A percentile compares a stretch with the other conserved stretches of the same genome.
These are phyloP conservation scores for Aspergillus sojae DNA, from an alignment of 2,329 filamentous ascomycete genomes.

Conservation along the genomic window DNA sequence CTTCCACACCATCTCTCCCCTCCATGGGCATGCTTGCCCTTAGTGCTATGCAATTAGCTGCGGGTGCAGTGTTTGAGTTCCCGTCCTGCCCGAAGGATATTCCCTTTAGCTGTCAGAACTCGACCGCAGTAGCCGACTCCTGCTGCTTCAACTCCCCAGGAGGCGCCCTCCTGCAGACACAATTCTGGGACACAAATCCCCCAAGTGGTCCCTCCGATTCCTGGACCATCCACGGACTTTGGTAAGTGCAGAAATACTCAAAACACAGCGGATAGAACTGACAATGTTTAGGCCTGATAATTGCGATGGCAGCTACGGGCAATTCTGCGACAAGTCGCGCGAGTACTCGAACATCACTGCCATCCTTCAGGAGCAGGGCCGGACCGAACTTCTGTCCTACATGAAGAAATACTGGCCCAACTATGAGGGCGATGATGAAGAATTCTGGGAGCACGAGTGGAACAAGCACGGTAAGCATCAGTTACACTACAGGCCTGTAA, in stretches of 20 bases:
- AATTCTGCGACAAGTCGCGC: slow-evolving; percentile 58
- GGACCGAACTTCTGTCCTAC: slow-evolving; percentile 54
- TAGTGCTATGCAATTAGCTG: slow-evolving; percentile 21
- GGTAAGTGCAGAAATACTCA: slow-evolving; percentile 39
- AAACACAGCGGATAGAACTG: not conserved
- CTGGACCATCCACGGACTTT: slow-evolving; percentile 62
- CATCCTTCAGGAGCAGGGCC: slow-evolving; percentile 56
- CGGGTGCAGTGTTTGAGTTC: slow-evolving; percentile 27
- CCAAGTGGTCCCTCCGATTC: slow-evolving; percentile 57
- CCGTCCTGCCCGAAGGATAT: slow-evolving; percentile 36
- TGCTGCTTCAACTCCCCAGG: slow-evolving; percentile 65
- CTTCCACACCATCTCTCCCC: slow-evolving; percentile 16
- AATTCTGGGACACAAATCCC: slow-evolving; percentile 63
- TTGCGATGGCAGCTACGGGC: slow-evolving; percentile 61
- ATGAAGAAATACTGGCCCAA: slow-evolving; percentile 66
- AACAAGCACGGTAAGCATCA: slow-evolving; percentile 60
- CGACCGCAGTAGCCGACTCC: slow-evolving; percentile 49
- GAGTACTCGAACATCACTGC: slow-evolving; percentile 60
- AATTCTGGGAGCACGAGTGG: slow-evolving; percentile 73
- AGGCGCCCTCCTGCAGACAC: slow-evolving; percentile 59
- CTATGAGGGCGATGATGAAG: slow-evolving; percentile 56
- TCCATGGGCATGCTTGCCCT: slow-evolving; percentile 29
- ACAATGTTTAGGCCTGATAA: slow-evolving; percentile 45
- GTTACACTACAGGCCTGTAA: no score
- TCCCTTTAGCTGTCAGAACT: slow-evolving; percentile 60